Percentiles rank a stretch among this genome's conserved stretches.
Conservation (phyloP, 177 flowering plant species). For the Vitis hybrid region DNA sequence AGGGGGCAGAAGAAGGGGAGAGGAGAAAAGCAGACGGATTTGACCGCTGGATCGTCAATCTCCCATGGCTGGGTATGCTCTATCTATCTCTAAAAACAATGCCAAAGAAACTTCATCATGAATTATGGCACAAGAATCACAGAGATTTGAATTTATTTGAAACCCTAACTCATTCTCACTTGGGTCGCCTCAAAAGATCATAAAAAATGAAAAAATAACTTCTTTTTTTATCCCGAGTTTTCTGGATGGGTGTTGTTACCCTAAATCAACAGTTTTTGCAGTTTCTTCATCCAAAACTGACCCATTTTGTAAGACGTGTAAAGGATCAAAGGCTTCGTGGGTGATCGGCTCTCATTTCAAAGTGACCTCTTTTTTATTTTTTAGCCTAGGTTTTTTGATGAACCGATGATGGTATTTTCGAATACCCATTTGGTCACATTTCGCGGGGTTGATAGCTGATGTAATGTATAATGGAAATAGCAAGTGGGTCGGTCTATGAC, state of each 20-base stretch:
- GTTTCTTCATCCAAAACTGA: background rate
- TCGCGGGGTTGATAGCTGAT: too few relatives aligned
- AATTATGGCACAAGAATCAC: background rate
- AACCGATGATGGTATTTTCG: too few relatives aligned
- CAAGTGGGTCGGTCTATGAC: too few relatives aligned
- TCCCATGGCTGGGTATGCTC: conserved; percentile 21
- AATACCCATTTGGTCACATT: too few relatives aligned
- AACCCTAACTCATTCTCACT: background rate
- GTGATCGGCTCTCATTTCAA: background rate
- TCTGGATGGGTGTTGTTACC: background rate
- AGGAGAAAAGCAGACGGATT: background rate
- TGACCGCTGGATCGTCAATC: conserved; percentile 2
- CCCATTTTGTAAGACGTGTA: background rate
- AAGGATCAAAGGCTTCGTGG: background rate
- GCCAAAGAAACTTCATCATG: background rate
- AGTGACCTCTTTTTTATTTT: too few relatives aligned
- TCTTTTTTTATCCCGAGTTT: background rate
- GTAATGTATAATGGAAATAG: too few relatives aligned
- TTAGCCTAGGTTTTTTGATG: too few relatives aligned
- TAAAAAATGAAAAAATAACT: background rate
- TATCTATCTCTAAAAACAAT: conserved; percentile 1
- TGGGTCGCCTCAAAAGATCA: background rate
- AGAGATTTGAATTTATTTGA: background rate
- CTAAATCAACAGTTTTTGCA: too few relatives aligned
- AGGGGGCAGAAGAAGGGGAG: background rate